Evolutionary conservation across 2,329 filamentous ascomycete species (phyloP).

Genomic region (Diplodia sapinea): DNA sequence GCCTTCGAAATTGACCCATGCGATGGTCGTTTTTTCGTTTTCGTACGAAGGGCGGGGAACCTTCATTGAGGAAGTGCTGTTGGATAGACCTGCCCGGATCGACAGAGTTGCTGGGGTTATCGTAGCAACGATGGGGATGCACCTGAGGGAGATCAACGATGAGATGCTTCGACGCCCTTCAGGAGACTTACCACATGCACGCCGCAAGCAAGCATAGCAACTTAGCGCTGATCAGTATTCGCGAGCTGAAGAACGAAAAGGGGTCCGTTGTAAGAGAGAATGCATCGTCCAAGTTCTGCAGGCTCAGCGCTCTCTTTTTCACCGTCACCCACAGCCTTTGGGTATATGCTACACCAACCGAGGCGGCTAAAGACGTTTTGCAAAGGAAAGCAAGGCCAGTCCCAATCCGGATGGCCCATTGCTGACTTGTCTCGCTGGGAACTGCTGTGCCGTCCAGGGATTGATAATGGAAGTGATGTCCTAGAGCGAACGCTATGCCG

Average conservation of each 20-base stretch:
- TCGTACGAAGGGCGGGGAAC: not conserved
- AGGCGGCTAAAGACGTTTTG: not conserved
- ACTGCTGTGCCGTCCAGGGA: not conserved
- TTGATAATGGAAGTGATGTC: constrained; percentile 13
- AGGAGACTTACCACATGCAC: constrained; percentile 3
- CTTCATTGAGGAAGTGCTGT: not conserved
- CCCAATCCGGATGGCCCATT: constrained; percentile 14
- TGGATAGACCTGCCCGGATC: not conserved
- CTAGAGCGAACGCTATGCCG: constrained; percentile 1
- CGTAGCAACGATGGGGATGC: constrained; percentile 9
- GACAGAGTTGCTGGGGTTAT: constrained; percentile 15
- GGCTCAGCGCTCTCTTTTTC: not conserved
- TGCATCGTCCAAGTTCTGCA: constrained; percentile 6
- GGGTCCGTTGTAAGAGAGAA: constrained; percentile 13
- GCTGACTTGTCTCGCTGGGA: not conserved
- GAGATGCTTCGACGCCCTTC: too few species aligned
- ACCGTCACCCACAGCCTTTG: constrained; percentile 13
- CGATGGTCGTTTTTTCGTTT: not conserved
- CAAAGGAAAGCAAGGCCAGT: constrained; percentile 5
- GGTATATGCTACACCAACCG: constrained; percentile 11
- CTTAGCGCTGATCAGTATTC: not conserved
- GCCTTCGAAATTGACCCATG: constrained; percentile 12
- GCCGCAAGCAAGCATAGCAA: constrained; percentile 1
- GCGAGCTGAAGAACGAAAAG: constrained; percentile 6
- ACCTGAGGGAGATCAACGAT: not conserved